Base-by-base conservation (phyloP, 179 eudicot genomes). In the Actinidia arguta region DNA sequence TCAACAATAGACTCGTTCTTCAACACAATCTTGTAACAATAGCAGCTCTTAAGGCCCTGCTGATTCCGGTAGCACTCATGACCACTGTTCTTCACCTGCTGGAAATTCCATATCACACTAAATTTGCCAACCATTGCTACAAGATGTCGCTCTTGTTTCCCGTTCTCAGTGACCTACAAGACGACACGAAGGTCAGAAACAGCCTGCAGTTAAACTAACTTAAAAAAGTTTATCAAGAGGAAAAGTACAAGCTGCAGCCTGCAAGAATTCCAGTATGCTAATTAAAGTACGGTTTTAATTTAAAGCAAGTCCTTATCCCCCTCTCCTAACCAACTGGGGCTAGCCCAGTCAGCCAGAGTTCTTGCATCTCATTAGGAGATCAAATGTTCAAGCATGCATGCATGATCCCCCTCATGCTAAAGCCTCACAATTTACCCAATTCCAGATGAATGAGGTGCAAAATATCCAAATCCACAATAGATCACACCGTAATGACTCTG, bases 1-100 rank as follows among this genome's bases (percentile, higher is more conserved):
- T 95, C 97, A n/a, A 95, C 86, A 13, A 95, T 95, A 58, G 98
- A 95, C 82, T 95, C 98, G 46, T 95, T 95, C 88, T 92, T 95
- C 83, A 89, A 54, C 55, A 95, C 96, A 61, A 92, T 86, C 88
- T 92, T 93, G 74, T 95, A 95, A 77, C 98, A 95, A 76, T 95
- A 93, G 86, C 97, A 95, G 92, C 96, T 94, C 92, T 95, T 95
- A 18, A 92, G 88, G 52, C 98, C 98, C 83, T 94, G 92, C 80
- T 95, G 98, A 74, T 88, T 90, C 80, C 82, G 88, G 86, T 94
- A 95, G 82, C 98, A 95, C 27, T 90, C 93, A 20, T 95, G 98
- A 4, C 78, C 88, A 56, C 96, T 95, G 86, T 95, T 91, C 93
- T 94, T 95, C 86, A 95, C 98, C 86, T 90, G 98, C 91, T 92